Conservation (phyloP, 306 rosid species). For the Rubus idaeus region DNA sequence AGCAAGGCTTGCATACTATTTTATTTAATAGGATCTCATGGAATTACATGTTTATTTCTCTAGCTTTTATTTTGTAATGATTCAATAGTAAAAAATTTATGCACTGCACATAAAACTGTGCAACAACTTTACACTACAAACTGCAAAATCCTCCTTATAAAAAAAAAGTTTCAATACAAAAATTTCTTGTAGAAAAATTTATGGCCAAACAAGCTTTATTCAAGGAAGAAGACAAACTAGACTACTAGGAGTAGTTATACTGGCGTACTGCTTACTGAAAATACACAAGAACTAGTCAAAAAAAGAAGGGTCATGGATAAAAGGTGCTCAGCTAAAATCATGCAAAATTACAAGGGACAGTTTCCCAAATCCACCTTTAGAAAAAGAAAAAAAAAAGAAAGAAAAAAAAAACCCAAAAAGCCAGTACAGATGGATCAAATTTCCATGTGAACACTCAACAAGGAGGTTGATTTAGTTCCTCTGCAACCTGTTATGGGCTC, state of each 20-base stretch:
- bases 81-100: too few relatives aligned
- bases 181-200: not conserved
- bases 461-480: conserved; percentile 17
- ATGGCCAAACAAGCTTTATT: not conserved
- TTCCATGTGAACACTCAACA: not conserved
- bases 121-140: too few relatives aligned
- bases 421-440: conserved; percentile 9
- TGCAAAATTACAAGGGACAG: not conserved
- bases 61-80: too few relatives aligned
- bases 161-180: too few relatives aligned
- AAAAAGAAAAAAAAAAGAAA: not conserved
- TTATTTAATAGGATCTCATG: too few relatives aligned
- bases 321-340: not conserved
- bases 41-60: too few relatives aligned
- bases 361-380: not conserved
- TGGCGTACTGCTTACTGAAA: not conserved
- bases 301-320: not conserved
- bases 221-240: not conserved
- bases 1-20: too few relatives aligned
- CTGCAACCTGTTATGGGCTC: conserved; percentile 39
- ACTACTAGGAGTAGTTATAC: not conserved
- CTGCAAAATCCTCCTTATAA: too few relatives aligned
- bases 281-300: not conserved
- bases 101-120: too few relatives aligned
- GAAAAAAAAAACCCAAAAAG: not conserved